Evolutionary conservation across 495 filamentous ascomycete species (phyloP), one percentile per base, ranked within the genome.

Genomic region (Delitschia confertaspora): DNA sequence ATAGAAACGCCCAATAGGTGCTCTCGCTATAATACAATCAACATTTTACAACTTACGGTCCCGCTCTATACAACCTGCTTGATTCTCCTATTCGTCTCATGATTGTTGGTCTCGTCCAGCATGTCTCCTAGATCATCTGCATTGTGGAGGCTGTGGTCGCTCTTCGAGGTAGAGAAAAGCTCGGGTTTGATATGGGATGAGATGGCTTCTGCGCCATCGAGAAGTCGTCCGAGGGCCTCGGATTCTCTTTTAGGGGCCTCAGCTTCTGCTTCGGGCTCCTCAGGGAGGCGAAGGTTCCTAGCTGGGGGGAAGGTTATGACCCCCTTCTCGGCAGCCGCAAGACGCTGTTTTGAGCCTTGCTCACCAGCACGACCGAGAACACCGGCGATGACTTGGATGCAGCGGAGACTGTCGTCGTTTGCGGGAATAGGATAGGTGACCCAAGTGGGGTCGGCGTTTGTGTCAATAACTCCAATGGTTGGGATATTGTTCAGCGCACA

Each of bases 391-490:
- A 96, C 68, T 54, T 79, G 72, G 13, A 85, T 71, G 47, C 79
- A 77, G 14, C 88, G 79, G 52, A 95, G 55, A 76, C 86, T 83
- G 64, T 99, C 91, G 57, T 99, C 91, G 59, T 99, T 99, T 14
- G 86, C 83, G 4, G 91, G 91, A 51, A 99, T 95, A 2, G 85
- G 84, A 63, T 99, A 99, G 5, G 91, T 99, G 22, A 96, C 86
- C 71, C 85, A 86, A 1, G 84, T 86, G 3, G 91, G 86, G 65
- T 99, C 78, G 4, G 83, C 78, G 65, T 99, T 81, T 0, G 91
- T 95, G 68, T 99, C 91, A 38, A 96, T 79, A 30, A 99, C 69
- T 14, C 88, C 91, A 57, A 99, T 87, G 0, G 93, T 99, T 6
- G 91, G 91, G 40, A 99, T 82, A 58, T 80, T 83, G 55, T 83